phyloP scores from a whole-genome alignment of 352 stramenopile species.

The Pythium vanterpoolii region DNA sequence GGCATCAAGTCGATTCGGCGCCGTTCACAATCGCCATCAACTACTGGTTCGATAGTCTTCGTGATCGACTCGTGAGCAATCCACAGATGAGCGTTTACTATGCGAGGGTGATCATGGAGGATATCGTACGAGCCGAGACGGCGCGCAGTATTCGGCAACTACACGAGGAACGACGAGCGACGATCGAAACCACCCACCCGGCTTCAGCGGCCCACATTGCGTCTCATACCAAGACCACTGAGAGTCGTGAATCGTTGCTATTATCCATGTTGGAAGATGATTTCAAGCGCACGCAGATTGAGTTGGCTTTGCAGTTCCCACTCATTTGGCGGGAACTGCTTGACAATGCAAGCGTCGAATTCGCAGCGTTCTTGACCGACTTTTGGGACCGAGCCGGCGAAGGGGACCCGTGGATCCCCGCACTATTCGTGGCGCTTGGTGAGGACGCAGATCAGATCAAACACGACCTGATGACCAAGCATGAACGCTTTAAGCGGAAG shows the following conservation, averaged over 20 bases:
- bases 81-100: conserved; percentile 59
- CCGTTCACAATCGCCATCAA: conserved; percentile 77
- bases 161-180: conserved; percentile 10
- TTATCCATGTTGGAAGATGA: conserved; percentile 5
- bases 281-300: conserved; percentile 1
- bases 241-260: conserved; percentile 9
- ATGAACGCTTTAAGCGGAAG: conserved; percentile 20
- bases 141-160: conserved; percentile 24
- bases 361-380: conserved; percentile 17
- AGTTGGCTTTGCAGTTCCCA: conserved; percentile 5
- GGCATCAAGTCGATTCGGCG: conserved; percentile 81
- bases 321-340: conserved; percentile 8
- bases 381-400: conserved; percentile 5
- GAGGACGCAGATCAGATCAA: conserved; percentile 16
- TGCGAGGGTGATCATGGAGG: conserved; percentile 55
- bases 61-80: conserved; percentile 43
- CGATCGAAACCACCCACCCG: neutral
- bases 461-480: conserved; percentile 14
- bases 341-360: conserved; percentile 5
- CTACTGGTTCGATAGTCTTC: conserved; percentile 76
- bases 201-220: neutral
- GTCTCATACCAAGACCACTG: neutral
- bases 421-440: conserved; percentile 10
- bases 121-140: conserved; percentile 47
- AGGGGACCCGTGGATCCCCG: neutral